Base-by-base conservation (phyloP, 1,284 basidiomycete genomes). In the Leccinum pachyderme region DNA sequence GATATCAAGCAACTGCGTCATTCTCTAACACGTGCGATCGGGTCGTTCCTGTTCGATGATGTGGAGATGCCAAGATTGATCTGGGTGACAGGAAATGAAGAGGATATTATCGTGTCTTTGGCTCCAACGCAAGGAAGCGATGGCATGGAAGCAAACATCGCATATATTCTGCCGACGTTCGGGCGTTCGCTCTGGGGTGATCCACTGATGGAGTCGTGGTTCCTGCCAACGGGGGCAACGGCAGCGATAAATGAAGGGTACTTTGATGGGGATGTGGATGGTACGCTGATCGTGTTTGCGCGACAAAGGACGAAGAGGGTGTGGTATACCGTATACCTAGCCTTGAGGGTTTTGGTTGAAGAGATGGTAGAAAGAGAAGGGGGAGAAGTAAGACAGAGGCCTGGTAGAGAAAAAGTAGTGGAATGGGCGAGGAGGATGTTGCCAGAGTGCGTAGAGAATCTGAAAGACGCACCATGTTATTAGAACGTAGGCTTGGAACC, bases 11-110 rank as follows among this genome's bases (percentile, higher is more conserved):
- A 79, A 35, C 71, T 89, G 51, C 78, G 82, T 28, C 62, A 64
- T 4, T 73, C 70, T 60, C 77, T 88, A 27, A 81, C 79, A 18
- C 82, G 85, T 24, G 87, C 88, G 22, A 87, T 90, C 58, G 84
- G 81, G 24, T 84, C 77, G 52, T 89, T 81, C 67, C 74, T 90
- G 7, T 90, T 89, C 61, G 86, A 88, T 60, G 88, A 89, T 57
- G 85, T 82, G 53, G 83, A 87, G 54, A 83, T 83, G 5, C 86
- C 87, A 7, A 80, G 81, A 4, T 72, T 89, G 15, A 67, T 87
- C 27, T 83, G 81, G 76, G 77, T 85, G 60, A 81, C 82, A 3
- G 82, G 79, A 1, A 78, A 77, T 18, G 79, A 80, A 18, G 76
- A 82, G 37, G 78, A 84, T 51, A 73, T 82, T 8, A 72, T 78